Base-by-base conservation (phyloP, 345 rosid species). In the Murraya paniculata region DNA sequence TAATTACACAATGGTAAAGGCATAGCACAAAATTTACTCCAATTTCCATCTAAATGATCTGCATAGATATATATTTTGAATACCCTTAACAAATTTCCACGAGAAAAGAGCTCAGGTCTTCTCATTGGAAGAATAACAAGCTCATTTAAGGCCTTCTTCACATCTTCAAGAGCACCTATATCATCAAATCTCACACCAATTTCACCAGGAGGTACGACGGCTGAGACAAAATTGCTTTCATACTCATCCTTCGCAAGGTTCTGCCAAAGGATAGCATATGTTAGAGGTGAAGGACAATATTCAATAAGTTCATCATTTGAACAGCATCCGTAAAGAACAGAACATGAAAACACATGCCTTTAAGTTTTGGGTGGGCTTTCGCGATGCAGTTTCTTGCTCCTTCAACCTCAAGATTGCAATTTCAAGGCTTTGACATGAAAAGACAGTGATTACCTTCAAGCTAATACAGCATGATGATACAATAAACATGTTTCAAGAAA, bases 61-160 rank as follows among this genome's bases (percentile, higher is more conserved):
- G 9, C 48, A 38, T 13, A 65, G 65, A 68, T 35, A 79, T 21
- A 50, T 39, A 27, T 78, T 50, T 78, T 50, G 71, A 79, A 60
- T 94, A 92, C 98, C 91, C 93, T 91, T 87, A 96, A 82, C 76
- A 96, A 86, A 87, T 94, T 96, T 81, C 99, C 99, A 60, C 68
- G 89, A 82, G 97, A 86, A 82, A 96, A 96, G 66, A 96, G 97
- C 81, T 90, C 98, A 7, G 99, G 98, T 79, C 99, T 92, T 71
- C 92, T 79, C 99, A 96, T 96, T 75, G 99, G 99, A 83, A 96
- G 99, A 90, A 96, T 96, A 72, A 94, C 99, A 64, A 96, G 91
- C 85, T 96, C 99, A 82, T 96, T 86, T 78, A 96, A 76, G 77
- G 99, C 90, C 86, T 85, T 91, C 82, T 96, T 96, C 73, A 96